Percentiles rank a stretch among this genome's conserved stretches.
Evolutionary conservation across 208 protist species (phyloP).

Genomic region (Trypanosomatidae sp.): DNA sequence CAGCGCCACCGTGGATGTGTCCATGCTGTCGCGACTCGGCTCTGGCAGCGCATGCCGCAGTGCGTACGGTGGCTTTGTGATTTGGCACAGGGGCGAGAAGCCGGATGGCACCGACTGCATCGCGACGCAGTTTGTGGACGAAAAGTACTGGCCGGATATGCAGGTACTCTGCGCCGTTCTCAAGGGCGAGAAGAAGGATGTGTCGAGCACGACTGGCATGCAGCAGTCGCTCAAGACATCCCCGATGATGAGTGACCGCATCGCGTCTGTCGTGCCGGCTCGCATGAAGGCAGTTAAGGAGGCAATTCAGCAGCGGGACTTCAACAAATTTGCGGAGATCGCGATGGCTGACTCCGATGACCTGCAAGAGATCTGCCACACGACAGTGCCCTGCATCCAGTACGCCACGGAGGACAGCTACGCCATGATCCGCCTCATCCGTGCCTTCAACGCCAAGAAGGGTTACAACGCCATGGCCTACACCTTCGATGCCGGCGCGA

Average conservation of each 20-base stretch:
- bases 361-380: constrained; percentile 97
- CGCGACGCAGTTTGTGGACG: constrained; percentile 90
- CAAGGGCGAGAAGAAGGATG: constrained; percentile 94
- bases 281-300: constrained; percentile 92
- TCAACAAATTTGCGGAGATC: constrained; percentile 93
- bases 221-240: constrained; percentile 93
- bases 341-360: constrained; percentile 97
- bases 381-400: constrained; percentile 97
- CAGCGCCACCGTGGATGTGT: constrained; percentile 74
- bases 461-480: constrained; percentile 92
- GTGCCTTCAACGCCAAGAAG: constrained; percentile 90
- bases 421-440: constrained; percentile 94
- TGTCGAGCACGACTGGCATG: constrained; percentile 97
- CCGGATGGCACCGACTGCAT: constrained; percentile 88
- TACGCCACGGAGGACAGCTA: constrained; percentile 98
- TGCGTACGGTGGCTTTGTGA: constrained; percentile 98
- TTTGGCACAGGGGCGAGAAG: constrained; percentile 95
- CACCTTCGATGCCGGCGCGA: constrained; percentile 99
- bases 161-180: constrained; percentile 92
- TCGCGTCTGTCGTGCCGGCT: constrained; percentile 82
- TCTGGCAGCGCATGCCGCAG: constrained; percentile 97
- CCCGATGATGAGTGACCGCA: constrained; percentile 88
- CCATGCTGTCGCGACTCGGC: constrained; percentile 89
- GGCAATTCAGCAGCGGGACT: constrained; percentile 94
- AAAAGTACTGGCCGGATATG: constrained; percentile 94